phyloP scores from a whole-genome alignment of 148 eudicot genomes.

The Arctostaphylos glauca region DNA sequence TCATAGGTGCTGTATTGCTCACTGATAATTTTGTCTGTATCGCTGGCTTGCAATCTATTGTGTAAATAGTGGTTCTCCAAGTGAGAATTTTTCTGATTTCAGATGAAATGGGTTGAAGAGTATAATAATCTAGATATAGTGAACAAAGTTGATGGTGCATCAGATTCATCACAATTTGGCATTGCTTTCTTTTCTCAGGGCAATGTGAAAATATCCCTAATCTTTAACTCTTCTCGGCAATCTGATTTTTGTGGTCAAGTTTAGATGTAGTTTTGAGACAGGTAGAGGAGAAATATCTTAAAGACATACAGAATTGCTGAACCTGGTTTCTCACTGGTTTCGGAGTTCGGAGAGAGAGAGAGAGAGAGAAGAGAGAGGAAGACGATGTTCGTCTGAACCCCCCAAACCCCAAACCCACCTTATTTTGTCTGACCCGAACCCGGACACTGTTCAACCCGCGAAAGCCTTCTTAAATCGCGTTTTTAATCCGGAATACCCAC shows the following conservation, averaged over 20 bases:
- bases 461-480: too few relatives aligned
- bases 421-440: too few relatives aligned
- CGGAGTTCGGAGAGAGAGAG: too few relatives aligned
- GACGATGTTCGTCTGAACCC: too few relatives aligned
- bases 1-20: background rate
- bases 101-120: background rate
- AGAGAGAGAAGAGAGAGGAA: too few relatives aligned
- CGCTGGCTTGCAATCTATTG: background rate
- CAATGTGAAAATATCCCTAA: constrained; percentile 45
- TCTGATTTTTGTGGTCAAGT: constrained; percentile 20
- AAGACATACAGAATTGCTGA: constrained; percentile 26
- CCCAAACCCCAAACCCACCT: too few relatives aligned
- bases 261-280: constrained; percentile 41
- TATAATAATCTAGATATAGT: background rate
- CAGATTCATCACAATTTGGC: constrained; percentile 21
- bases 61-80: background rate
- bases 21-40: background rate
- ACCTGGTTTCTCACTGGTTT: constrained; percentile 34
- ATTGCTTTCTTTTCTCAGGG: constrained; percentile 55
- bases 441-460: too few relatives aligned
- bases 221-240: constrained; percentile 19
- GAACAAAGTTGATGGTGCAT: constrained; percentile 8
- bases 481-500: too few relatives aligned
- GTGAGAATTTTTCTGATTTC: background rate
- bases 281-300: constrained; percentile 43